Percentiles rank a stretch among this genome's conserved stretches.
Evolutionary conservation across 169 alveolate species (phyloP).

Genomic region (Babesia bigemina): DNA sequence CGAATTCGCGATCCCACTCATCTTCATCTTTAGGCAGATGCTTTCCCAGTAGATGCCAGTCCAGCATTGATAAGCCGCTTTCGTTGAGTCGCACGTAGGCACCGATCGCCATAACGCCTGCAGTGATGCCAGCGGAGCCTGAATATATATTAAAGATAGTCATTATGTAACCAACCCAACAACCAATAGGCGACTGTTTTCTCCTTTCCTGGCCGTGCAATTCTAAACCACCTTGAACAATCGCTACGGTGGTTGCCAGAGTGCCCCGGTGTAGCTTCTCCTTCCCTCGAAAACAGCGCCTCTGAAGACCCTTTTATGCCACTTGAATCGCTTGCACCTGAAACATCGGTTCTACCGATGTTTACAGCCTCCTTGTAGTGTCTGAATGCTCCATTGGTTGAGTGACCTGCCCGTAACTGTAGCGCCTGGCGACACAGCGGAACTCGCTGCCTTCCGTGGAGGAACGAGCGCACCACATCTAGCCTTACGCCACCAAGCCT

Average conservation of each 20-base stretch:
- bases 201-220: constrained; percentile 37
- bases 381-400: constrained; percentile 8
- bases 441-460: neutral
- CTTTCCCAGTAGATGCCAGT: constrained; percentile 86
- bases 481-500: neutral
- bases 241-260: neutral
- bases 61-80: constrained; percentile 91
- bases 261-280: too few species aligned
- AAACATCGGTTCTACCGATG: neutral
- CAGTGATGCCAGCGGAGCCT: constrained; percentile 75
- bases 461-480: neutral
- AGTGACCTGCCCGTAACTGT: neutral
- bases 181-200: constrained; percentile 60
- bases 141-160: neutral
- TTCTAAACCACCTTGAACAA: constrained; percentile 3
- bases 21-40: constrained; percentile 82
- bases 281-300: too few species aligned
- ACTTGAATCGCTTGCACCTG: too few species aligned
- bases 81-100: constrained; percentile 89
- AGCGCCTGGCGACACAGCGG: neutral
- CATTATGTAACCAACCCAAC: constrained; percentile 35
- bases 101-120: constrained; percentile 83
- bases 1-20: constrained; percentile 87
- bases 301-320: too few species aligned
- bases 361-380: constrained; percentile 34